phyloP scores from a whole-genome alignment of 2,329 filamentous ascomycete genomes.

The Paecilomyces variotii region DNA sequence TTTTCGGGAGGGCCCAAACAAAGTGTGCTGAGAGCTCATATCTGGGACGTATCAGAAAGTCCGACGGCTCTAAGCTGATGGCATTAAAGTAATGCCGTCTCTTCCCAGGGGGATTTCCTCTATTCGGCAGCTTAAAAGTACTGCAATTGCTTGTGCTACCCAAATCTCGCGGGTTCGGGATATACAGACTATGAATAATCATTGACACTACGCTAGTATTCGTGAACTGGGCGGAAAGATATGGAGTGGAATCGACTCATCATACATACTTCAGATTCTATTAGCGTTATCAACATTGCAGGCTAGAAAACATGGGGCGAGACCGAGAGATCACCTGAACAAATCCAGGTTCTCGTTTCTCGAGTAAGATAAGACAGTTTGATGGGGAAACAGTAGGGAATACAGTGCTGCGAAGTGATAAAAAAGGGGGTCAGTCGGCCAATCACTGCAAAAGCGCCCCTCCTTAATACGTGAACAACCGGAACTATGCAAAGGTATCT shows the following conservation, averaged over 20 bases:
- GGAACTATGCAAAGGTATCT: not conserved
- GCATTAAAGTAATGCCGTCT: no score
- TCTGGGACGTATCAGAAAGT: no score
- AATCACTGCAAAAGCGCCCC: not conserved
- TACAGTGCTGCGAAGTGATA: not conserved
- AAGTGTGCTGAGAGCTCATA: no score
- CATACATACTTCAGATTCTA: not conserved
- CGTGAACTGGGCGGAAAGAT: not conserved
- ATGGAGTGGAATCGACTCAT: not conserved
- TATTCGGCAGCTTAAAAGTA: no score
- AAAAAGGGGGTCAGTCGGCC: not conserved
- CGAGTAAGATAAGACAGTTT: not conserved
- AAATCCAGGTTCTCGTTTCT: not conserved
- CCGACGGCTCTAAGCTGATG: no score
- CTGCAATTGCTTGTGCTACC: no score
- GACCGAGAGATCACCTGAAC: not conserved
- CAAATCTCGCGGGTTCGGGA: no score
- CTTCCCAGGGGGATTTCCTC: no score
- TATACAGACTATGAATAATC: not conserved
- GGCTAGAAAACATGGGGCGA: not conserved
- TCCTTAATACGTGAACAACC: not conserved
- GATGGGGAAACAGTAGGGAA: not conserved
- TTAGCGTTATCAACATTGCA: not conserved
- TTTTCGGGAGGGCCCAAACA: no score
- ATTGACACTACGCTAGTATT: not conserved